A percentile compares a stretch with the other conserved stretches of the same genome.
phyloP scores from a whole-genome alignment of 2,329 filamentous ascomycete species.

The Fusarium beomiforme region DNA sequence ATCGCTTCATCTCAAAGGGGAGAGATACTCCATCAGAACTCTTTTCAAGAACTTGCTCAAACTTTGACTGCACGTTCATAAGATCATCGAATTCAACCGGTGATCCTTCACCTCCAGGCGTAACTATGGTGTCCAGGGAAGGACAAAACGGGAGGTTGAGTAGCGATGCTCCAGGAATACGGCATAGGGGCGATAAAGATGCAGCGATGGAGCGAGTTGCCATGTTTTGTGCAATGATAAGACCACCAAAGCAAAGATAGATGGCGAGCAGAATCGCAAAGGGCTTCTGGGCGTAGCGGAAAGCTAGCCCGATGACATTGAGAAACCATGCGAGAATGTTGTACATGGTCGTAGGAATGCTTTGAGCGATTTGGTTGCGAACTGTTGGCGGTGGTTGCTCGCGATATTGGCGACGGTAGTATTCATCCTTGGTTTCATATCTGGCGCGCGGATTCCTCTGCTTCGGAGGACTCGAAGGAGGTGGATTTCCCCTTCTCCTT shows the following conservation, averaged over 20 bases:
- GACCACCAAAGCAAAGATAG: constrained; percentile 67
- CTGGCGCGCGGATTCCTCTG: constrained; percentile 30
- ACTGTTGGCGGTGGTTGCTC: constrained; percentile 30
- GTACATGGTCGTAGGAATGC: constrained; percentile 52
- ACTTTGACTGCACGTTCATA: constrained; percentile 77
- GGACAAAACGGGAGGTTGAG: constrained; percentile 73
- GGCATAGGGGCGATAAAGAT: constrained; percentile 75
- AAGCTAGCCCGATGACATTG: constrained; percentile 66
- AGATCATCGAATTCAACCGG: constrained; percentile 77
- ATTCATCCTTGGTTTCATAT: constrained; percentile 29
- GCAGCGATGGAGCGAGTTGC: constrained; percentile 68
- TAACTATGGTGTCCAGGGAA: constrained; percentile 42
- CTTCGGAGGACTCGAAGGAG: constrained; percentile 40
- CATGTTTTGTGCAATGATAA: constrained; percentile 70
- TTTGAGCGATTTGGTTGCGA: constrained; percentile 47
- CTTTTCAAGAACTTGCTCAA: constrained; percentile 78
- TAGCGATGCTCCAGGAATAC: constrained; percentile 71
- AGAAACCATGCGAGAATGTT: constrained; percentile 59
- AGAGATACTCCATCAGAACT: constrained; percentile 72
- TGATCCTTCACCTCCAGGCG: constrained; percentile 22
- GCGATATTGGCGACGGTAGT: constrained; percentile 18
- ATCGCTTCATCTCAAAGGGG: constrained; percentile 81
- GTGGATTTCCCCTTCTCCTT: constrained; percentile 40
- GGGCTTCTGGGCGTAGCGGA: constrained; percentile 71
- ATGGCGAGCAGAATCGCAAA: constrained; percentile 69